Base-by-base conservation (phyloP, 805 yeast genomes). In the Gaillardinia entomophila region DNA sequence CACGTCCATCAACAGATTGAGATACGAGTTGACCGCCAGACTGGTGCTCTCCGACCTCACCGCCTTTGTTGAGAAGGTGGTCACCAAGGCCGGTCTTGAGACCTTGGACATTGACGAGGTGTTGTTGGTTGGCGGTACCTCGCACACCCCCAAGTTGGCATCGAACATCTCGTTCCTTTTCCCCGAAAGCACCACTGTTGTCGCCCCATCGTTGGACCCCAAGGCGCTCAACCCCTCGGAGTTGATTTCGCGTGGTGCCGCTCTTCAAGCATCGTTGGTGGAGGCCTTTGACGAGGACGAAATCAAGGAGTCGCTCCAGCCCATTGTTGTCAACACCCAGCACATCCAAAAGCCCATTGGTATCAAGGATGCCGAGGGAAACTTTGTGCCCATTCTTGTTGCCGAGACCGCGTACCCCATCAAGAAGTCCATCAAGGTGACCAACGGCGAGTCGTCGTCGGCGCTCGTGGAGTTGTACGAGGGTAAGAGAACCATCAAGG, bases 391-490 rank as follows among this genome's bases (percentile, higher is more conserved):
- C 26, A 68, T 92, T 27, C 64, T 92, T 33, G 79, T 82, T 39
- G 75, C 79, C 32, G 90, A 88, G 66, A 85, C 97, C 34, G 85
- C 96, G 18, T 79, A 79, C 60, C 98, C 98, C 45, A 83, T 86
- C 53, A 83, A 86, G 64, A 84, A 81, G 63, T 66, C 86, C 12
- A 49, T 84, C 40, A 66, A 75, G 32, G 71, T 90, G 46, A 69
- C 74, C 43, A 75, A 77, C 48, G 79, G 80, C 32, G 73, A 68
- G 29, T 79, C 72, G 32, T 71, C 79, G 37, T 45, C 57, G 16
- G 83, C 78, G 27, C 64, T 78, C 33, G 59, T 92, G 40, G 79
- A 80, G 54, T 73, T 92, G 43, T 80, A 72, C 60, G 97, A 89
- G 66, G 96, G 92, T 60, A 81, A 82, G 59, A 76, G 89, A 55